A percentile compares a stretch with the other conserved stretches of the same genome.
Conservation (phyloP, 1,139 yeast genomes). For the Hyphopichia pseudoburtonii region DNA sequence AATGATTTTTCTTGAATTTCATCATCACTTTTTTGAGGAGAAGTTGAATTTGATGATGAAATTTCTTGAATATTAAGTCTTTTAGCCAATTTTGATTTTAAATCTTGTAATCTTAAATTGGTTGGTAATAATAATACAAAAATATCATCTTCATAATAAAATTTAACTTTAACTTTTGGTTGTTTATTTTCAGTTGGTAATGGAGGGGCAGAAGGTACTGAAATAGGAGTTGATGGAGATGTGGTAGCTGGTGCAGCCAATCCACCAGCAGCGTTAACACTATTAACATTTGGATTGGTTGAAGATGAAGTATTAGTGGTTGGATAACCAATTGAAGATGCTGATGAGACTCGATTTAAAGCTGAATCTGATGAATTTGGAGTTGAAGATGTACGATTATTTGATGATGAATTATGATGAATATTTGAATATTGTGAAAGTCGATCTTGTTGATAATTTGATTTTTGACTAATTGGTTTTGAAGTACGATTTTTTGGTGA, state of each 20-base stretch:
- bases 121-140: slow-evolving; percentile 80
- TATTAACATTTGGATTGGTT: slow-evolving; percentile 1
- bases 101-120: slow-evolving; percentile 56
- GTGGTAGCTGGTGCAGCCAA: slow-evolving; percentile 7
- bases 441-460: slow-evolving; percentile 45
- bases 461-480: slow-evolving; percentile 42
- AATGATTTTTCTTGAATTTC: slow-evolving; percentile 2
- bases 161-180: slow-evolving; percentile 66
- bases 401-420: slow-evolving; percentile 15
- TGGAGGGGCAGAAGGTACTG: slow-evolving; percentile 8
- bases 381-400: slow-evolving; percentile 22
- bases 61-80: slow-evolving; percentile 46
- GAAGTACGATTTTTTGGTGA: slow-evolving; percentile 25
- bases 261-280: slow-evolving; percentile 4
- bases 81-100: slow-evolving; percentile 63
- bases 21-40: neutral
- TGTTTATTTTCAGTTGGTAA: slow-evolving; percentile 9
- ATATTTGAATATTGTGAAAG: slow-evolving; percentile 41
- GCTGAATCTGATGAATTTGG: slow-evolving; percentile 29
- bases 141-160: slow-evolving; percentile 85
- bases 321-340: slow-evolving; percentile 12
- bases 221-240: slow-evolving; percentile 3
- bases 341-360: slow-evolving; percentile 13
- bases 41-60: slow-evolving; percentile 8
- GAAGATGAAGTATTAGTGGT: slow-evolving; percentile 3